Evolutionary conservation across 2,329 filamentous ascomycete species (phyloP), one percentile per base, ranked within the genome.

Genomic region (Apiospora saccharicola): DNA sequence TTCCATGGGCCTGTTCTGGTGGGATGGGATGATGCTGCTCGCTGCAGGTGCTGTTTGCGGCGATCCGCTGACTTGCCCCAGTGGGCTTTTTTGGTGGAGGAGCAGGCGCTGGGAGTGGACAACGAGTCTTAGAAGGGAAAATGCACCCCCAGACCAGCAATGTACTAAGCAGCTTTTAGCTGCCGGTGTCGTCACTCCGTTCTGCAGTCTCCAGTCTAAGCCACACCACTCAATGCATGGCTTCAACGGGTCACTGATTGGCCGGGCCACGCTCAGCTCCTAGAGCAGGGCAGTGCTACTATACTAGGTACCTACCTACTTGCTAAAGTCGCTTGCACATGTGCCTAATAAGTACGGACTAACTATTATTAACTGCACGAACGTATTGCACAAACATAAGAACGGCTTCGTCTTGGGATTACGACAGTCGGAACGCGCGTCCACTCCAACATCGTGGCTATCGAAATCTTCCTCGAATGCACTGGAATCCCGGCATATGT

Each of bases 61-160:
- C 57, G 57, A 64, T 64, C 57, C 30, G 57, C 34, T 64, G 57
- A 64, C 57, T 64, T 61, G 34, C 30, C 57, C 10, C 34, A 30
- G 53, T 61, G 30, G 51, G 37, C 37, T 41, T 41, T 41, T 30
- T 41, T 14, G 51, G 14, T 5, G 26, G 14, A 34, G 51, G 51
- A 34, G 51, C 24, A 57, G 24, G 16, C 16, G 26, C 13, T 34
- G 24, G 24, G 24, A 3, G n/a, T 30, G 49, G 16, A 49, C 47
- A 24, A 22, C 14, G 24, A 5, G 51, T 30, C 51, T 30, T 34
- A 34, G 44, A 46, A 46, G 7, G 16, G 44, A 46, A 46, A 46
- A 19, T 7, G 26, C 26, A 30, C 26, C 16, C 44, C 44, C 1
- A 46, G 16, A 19, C 44, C 26, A 30, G 53, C 14, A 37, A 61